Base-by-base conservation (phyloP, 2,329 filamentous ascomycete genomes). In the Pyrenophora seminiperda region DNA sequence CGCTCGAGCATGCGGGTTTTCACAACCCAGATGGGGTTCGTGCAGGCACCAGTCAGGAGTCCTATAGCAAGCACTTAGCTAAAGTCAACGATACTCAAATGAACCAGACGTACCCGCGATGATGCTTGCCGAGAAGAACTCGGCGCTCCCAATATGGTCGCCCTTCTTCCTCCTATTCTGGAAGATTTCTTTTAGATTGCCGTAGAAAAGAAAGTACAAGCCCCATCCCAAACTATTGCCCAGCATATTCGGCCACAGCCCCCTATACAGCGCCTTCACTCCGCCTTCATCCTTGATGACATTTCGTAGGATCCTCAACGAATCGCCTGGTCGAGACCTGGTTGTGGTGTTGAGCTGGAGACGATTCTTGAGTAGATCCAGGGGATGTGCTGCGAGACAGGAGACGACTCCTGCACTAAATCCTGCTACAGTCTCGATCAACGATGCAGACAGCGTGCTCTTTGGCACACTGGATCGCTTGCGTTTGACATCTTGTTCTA, bases 21-120 rank as follows among this genome's bases (percentile, higher is more conserved):
- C 72, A 99, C 85, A 2, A 99, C 94, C 94, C 94, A 99, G 63
- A 99, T 87, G 2, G 94, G 94, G 71, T 97, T 97, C 22, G 94
- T 97, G 59, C 93, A 80, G 22, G 90, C 76, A 34, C 92, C 88
- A 1, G 91, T 96, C 32, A 90, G 73, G 14, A 88, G 79, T 22
- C 93, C 92, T 69, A 19, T 14, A n/a, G 24, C 67, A n/a, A 19
- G 3, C 9, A 11, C 32, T 56, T 20, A 58, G 41, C 51, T 14
- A 56, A 41, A 15, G 11, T 6, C 22, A 19, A 44, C 15, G 24
- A 41, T 5, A 13, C 24, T 41, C 7, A 22, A 4, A 27, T 14
- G 20, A 29, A 30, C 15, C 7, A 17, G 3, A 56, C 70, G 48
- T 75, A 83, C 78, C 81, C 62, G 83, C 81, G 30, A 76, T 71